Base-by-base conservation (phyloP, 2,329 filamentous ascomycete genomes). In the Nemania serpens region DNA sequence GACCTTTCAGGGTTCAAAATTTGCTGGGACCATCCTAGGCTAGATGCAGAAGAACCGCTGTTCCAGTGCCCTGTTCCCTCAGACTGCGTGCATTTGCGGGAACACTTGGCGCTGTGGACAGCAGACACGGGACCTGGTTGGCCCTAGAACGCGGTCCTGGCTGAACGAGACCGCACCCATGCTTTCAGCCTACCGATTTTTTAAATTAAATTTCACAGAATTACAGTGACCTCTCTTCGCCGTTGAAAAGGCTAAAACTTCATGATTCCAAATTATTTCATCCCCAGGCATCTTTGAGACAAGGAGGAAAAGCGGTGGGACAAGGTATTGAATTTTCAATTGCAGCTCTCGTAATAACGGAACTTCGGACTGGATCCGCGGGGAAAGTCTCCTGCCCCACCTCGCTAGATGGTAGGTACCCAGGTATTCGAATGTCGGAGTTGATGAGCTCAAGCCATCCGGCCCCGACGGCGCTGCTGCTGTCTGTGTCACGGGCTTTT, bases 351-450 rank as follows among this genome's bases (percentile, higher is more conserved):
- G 39, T 20, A 22, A 61, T 62, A 55, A 52, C 56, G 60, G 56
- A 46, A 36, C n/a, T 48, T 43, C 56, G 60, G 60, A 33, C 37
- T 46, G 33, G 41, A 50, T 53, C 52, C 60, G 56, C 36, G 47
- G 51, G 53, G 34, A n/a, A 59, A 42, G 20, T 25, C 13, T n/a
- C 15, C 46, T 3, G n/a, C 50, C 59, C 55, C 55, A 29, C 51
- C 17, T 55, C 55, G 22, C 41, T 55, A n/a, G 59, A 43, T 55
- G 46, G n/a, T 47, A 13, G 18, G 20, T n/a, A 29, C 29, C 17
- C n/a, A n/a, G n/a, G n/a, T 39, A 39, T 39, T 33, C 36, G 20
- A 20, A 25, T 25, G 12, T n/a, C 36, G 11, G 4, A 2, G 43
- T 10, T 46, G 10, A 29, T 11, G 20, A 11, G 42, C 17, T 13